These are phyloP conservation scores for Citrullus mucosospermus DNA, from an alignment of 306 rosid genomes.

Conservation along the genomic window DNA sequence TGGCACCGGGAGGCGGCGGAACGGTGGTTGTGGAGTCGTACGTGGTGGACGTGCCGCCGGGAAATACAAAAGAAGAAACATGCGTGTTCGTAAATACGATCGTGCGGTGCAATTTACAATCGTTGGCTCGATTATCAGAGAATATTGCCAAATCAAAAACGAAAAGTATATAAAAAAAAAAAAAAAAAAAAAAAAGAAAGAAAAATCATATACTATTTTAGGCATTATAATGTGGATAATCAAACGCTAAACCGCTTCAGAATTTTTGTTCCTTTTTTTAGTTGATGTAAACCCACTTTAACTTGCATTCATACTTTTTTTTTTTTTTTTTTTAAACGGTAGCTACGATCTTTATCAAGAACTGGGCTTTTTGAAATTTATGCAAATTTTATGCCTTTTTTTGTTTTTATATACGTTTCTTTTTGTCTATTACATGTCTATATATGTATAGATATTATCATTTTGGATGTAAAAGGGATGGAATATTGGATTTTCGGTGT, in stretches of 20 bases:
- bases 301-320: not conserved
- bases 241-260: not conserved
- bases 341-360: not conserved
- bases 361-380: not conserved
- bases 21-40: conserved; percentile 43
- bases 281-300: not conserved
- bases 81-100: conserved; percentile 43
- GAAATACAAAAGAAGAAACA: conserved; percentile 50
- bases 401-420: not conserved
- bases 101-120: conserved; percentile 49
- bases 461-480: not conserved
- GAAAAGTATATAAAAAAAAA: not conserved
- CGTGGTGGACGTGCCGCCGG: conserved; percentile 46
- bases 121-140: conserved; percentile 38
- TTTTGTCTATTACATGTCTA: not conserved
- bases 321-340: not conserved
- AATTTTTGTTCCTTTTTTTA: not conserved
- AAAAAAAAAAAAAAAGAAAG: too few species aligned
- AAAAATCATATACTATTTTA: not conserved
- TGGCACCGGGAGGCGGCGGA: conserved; percentile 8
- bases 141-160: not conserved
- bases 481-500: not conserved
- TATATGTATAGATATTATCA: not conserved
- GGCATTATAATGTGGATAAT: not conserved
- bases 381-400: not conserved